phyloP scores from a whole-genome alignment of 768 basidiomycete genomes.

The Suillus americanus region DNA sequence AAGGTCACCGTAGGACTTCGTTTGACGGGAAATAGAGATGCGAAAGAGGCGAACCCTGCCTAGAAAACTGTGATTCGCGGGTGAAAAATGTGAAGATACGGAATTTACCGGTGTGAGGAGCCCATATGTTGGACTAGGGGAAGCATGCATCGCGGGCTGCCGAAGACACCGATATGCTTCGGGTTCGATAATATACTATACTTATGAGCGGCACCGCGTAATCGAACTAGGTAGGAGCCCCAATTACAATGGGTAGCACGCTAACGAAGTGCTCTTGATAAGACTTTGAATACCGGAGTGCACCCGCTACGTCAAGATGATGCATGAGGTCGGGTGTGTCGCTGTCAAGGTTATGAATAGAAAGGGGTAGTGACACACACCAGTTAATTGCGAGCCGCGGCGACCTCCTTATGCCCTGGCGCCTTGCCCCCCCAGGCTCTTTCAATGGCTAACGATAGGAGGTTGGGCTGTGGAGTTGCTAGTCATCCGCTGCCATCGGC shows the following conservation, averaged over 20 bases:
- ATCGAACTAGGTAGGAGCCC: not conserved
- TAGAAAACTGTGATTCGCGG: not conserved
- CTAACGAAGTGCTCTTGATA: not conserved
- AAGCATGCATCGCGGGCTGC: not conserved
- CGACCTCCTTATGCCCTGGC: not conserved
- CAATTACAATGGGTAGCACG: not conserved
- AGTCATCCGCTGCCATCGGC: not conserved
- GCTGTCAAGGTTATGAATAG: not conserved
- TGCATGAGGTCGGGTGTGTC: not conserved
- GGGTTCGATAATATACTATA: not conserved
- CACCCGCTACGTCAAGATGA: not conserved
- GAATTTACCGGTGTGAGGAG: not conserved
- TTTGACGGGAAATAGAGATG: not conserved
- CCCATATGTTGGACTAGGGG: not conserved
- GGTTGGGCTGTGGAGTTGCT: not conserved
- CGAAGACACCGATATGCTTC: not conserved
- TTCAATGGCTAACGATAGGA: not conserved
- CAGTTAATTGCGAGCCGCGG: not conserved
- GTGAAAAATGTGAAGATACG: not conserved
- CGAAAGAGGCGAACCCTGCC: not conserved
- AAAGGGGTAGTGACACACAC: not conserved
- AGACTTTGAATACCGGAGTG: constrained; percentile 1
- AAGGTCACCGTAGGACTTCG: not conserved
- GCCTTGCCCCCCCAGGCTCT: not conserved
- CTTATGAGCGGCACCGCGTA: not conserved